phyloP scores from a whole-genome alignment of 177 flowering plant genomes.

The Vitis hybrid region DNA sequence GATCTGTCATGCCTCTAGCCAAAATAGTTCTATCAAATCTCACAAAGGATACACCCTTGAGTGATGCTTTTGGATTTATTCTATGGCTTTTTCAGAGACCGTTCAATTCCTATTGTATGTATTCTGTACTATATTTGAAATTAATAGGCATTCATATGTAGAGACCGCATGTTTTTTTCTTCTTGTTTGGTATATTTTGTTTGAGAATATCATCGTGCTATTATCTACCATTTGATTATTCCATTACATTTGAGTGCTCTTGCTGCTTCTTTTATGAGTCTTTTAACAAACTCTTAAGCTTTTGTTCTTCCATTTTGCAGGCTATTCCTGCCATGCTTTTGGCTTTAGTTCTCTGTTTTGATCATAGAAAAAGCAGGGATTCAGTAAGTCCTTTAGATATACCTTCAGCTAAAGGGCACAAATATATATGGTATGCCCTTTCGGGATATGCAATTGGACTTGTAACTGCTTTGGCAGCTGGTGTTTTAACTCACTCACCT shows the following conservation, averaged over 20 bases:
- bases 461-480: conserved; percentile 79
- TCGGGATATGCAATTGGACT: conserved; percentile 88
- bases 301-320: conserved; percentile 39
- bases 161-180: too few relatives aligned
- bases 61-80: too few relatives aligned
- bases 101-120: too few relatives aligned
- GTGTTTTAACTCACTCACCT: conserved; percentile 77
- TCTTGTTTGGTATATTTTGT: too few relatives aligned
- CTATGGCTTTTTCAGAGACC: too few relatives aligned
- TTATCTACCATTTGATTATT: not conserved
- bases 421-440: conserved; percentile 86
- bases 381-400: conserved; percentile 40
- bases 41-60: too few relatives aligned
- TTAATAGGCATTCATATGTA: too few relatives aligned
- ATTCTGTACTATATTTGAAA: too few relatives aligned
- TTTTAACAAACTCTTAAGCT: not conserved
- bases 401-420: conserved; percentile 60
- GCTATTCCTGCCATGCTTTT: conserved; percentile 98
- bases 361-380: conserved; percentile 66
- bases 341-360: conserved; percentile 88
- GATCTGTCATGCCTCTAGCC: too few relatives aligned
- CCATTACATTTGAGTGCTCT: not conserved
- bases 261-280: not conserved
- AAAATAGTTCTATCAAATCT: too few relatives aligned
- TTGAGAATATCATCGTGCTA: not conserved